Evolutionary conservation across 2,329 filamentous ascomycete species (phyloP), one percentile per base, ranked within the genome.

Genomic region (Chrysosporium keratinophilum): DNA sequence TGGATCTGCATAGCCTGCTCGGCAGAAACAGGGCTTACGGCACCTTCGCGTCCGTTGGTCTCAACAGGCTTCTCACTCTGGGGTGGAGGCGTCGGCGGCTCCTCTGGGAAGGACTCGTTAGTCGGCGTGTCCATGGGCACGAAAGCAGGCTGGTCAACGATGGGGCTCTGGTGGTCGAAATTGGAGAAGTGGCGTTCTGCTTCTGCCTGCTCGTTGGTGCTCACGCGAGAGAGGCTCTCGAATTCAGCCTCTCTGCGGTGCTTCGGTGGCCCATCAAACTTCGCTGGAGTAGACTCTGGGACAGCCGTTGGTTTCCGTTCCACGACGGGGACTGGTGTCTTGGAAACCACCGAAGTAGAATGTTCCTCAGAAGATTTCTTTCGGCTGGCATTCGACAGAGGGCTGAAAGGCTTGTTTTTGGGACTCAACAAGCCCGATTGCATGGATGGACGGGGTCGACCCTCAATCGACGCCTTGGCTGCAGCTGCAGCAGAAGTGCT

Each of bases 121-220:
- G 43, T 52, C 23, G 75, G 74, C 28, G 70, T 69, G 12, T 83
- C 78, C 2, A 72, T 75, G 0, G 87, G 87, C 10, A 81, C 76
- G 64, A 94, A 95, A 1, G 89, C 87, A 2, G 93, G 91, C 67
- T 93, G 86, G 54, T 97, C 89, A 9, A 80, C 70, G 20, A 96
- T 77, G 1, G 93, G 93, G 1, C 90, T 93, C 71, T 97, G 91
- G 41, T 60, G 58, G 63, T 93, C 86, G 64, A 97, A 97, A 20
- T 74, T 75, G 14, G 78, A 78, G 63, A 83, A 83, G 50, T 75
- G 74, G 3, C 65, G 67, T 42, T 74, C 69, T 12, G 73, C 71
- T n/a, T 70, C 69, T 39, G 66, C 67, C 49, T 68, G 67, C 59
- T 75, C 73, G 52, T 68, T 67, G 34, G 71, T 82, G 62, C 81